phyloP scores from a whole-genome alignment of 495 filamentous ascomycete species.

The Hypoxylon intermedium region DNA sequence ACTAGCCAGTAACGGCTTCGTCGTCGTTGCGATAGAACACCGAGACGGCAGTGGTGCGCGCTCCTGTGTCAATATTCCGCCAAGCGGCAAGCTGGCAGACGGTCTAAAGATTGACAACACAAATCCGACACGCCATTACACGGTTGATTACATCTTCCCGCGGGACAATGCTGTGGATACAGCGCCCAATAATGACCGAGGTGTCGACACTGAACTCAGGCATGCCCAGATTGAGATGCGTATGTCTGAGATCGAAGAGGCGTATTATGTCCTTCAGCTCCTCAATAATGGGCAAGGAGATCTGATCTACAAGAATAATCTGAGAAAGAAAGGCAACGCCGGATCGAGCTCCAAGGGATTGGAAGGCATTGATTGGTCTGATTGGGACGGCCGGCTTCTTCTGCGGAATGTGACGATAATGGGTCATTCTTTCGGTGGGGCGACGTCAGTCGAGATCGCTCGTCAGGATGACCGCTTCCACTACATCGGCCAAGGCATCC shows the following conservation, averaged over 20 bases:
- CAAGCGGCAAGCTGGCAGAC: conserved; percentile 10
- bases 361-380: conserved; percentile 47
- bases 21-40: conserved; percentile 75
- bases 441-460: conserved; percentile 66
- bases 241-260: conserved; percentile 65
- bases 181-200: conserved; percentile 43
- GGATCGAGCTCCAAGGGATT: conserved; percentile 57
- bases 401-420: conserved; percentile 65
- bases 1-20: conserved; percentile 68
- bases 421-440: conserved; percentile 72
- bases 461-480: conserved; percentile 55
- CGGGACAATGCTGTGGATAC: conserved; percentile 51
- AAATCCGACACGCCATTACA: conserved; percentile 38
- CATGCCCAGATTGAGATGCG: conserved; percentile 68
- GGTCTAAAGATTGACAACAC: conserved; percentile 11
- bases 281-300: conserved; percentile 58
- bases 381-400: conserved; percentile 49
- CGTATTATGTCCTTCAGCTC: conserved; percentile 60
- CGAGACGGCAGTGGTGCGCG: conserved; percentile 70
- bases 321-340: conserved; percentile 58
- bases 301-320: conserved; percentile 52
- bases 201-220: conserved; percentile 51
- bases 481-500: conserved; percentile 63
- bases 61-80: conserved; percentile 58
- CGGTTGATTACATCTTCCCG: conserved; percentile 55